Conservation (phyloP, 2,329 filamentous ascomycete genomes). For the Ceratocystis huliohia region DNA sequence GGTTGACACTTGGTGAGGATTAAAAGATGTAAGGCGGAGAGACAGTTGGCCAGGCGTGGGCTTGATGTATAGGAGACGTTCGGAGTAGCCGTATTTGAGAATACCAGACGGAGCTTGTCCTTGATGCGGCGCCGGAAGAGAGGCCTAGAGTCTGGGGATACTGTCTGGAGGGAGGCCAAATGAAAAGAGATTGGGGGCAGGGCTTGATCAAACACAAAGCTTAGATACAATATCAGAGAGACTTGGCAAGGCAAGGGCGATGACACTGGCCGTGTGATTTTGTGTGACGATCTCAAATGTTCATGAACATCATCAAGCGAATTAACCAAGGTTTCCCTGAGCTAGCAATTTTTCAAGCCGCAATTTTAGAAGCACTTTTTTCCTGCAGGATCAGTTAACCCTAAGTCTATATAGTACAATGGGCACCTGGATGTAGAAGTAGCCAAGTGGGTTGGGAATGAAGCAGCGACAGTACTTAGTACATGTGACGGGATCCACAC, state of each 20-base stretch:
- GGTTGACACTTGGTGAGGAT: not conserved
- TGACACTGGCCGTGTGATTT: not conserved
- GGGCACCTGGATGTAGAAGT: not conserved
- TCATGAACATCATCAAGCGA: not conserved
- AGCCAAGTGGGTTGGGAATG: not conserved
- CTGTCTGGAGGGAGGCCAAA: not conserved
- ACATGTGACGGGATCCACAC: slow-evolving; percentile 5
- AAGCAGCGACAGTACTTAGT: not conserved
- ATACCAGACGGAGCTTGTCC: not conserved
- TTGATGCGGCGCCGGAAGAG: slow-evolving; percentile 5
- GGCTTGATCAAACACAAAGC: not conserved
- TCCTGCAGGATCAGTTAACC: not conserved
- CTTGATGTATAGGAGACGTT: not conserved
- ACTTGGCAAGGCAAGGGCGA: not conserved
- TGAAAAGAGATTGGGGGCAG: not conserved
- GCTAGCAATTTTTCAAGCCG: not conserved
- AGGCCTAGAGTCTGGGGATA: not conserved
- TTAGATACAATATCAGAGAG: not conserved
- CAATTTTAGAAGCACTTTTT: not conserved
- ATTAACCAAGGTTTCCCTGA: not conserved
- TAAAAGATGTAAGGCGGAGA: not conserved
- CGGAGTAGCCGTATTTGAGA: not conserved
- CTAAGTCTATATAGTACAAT: not conserved
- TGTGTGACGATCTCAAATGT: not conserved
- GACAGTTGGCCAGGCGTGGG: not conserved